Conservation (phyloP, 164 flowering plant genomes). For the Dillenia suffruticosa region DNA sequence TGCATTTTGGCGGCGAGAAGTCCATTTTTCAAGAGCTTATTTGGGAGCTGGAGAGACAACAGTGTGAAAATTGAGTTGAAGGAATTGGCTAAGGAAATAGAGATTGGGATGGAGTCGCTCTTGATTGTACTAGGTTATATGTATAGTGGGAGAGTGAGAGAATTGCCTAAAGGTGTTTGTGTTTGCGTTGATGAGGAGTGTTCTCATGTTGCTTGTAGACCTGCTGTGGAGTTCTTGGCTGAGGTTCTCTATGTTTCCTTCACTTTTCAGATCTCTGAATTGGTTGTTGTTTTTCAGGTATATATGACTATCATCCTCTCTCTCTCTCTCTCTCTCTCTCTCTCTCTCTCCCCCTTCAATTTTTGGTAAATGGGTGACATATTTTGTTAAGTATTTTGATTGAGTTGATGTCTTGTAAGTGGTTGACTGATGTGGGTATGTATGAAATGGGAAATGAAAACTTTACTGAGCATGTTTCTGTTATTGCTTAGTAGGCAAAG, state of each 20-base stretch:
- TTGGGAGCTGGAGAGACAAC: constrained; percentile 25
- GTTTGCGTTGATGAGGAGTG: constrained; percentile 72
- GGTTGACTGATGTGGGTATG: too few species aligned
- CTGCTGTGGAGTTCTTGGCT: constrained; percentile 56
- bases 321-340: too few species aligned
- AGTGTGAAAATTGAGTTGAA: constrained; percentile 39
- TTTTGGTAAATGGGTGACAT: too few species aligned
- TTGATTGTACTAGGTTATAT: constrained; percentile 56
- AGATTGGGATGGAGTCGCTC: constrained; percentile 55
- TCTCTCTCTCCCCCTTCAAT: too few species aligned
- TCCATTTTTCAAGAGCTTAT: constrained; percentile 44
- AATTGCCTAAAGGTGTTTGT: constrained; percentile 42
- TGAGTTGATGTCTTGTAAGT: too few species aligned
- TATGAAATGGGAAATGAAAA: too few species aligned
- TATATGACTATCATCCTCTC: too few species aligned
- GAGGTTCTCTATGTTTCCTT: constrained; percentile 66
- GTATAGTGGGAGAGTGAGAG: constrained; percentile 59
- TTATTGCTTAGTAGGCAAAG: too few species aligned
- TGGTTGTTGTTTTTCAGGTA: constrained; percentile 72
- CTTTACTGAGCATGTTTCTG: too few species aligned
- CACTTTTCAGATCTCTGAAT: constrained; percentile 54
- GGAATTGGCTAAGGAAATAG: constrained; percentile 50
- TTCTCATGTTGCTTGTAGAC: constrained; percentile 58
- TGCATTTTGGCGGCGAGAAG: constrained; percentile 66
- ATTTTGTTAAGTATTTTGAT: too few species aligned